These are phyloP conservation scores for Lentinus brumalis DNA, from an alignment of 768 basidiomycete species.

Conservation along the genomic window DNA sequence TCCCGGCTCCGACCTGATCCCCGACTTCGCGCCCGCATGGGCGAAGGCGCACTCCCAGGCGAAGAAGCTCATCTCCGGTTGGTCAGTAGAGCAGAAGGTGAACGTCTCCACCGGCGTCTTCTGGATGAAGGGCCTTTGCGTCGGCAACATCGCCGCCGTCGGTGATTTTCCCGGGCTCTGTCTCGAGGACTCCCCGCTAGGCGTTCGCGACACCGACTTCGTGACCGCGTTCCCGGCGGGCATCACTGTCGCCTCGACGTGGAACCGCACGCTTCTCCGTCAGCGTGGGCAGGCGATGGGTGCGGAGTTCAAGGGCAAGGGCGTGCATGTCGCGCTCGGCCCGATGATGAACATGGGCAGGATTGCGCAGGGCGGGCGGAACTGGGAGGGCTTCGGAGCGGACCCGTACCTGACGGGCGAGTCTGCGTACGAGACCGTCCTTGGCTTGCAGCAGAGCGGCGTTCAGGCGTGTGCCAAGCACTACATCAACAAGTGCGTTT, in stretches of 20 bases:
- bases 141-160: constrained; percentile 63
- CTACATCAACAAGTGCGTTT: constrained; percentile 70
- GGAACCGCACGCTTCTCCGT: constrained; percentile 76
- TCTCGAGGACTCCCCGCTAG: constrained; percentile 77
- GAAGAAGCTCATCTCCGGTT: constrained; percentile 42
- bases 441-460: constrained; percentile 79
- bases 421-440: constrained; percentile 74
- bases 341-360: constrained; percentile 91
- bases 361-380: constrained; percentile 80
- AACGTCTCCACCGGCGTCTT: constrained; percentile 64
- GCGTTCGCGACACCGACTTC: constrained; percentile 73
- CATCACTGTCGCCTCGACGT: constrained; percentile 82
- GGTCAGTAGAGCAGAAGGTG: constrained; percentile 65
- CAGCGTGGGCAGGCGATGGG: constrained; percentile 79
- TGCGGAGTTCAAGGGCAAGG: constrained; percentile 81
- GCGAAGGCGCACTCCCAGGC: constrained; percentile 25
- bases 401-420: constrained; percentile 90
- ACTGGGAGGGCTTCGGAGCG: constrained; percentile 94
- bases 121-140: constrained; percentile 66
- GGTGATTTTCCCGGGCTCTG: constrained; percentile 69
- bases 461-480: constrained; percentile 91
- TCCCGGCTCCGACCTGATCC: constrained; percentile 38
- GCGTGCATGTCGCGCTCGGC: constrained; percentile 75
- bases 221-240: constrained; percentile 82
- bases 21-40: constrained; percentile 42